Evolutionary conservation across 345 rosid species (phyloP).

Genomic region (Ailanthus altissimus): DNA sequence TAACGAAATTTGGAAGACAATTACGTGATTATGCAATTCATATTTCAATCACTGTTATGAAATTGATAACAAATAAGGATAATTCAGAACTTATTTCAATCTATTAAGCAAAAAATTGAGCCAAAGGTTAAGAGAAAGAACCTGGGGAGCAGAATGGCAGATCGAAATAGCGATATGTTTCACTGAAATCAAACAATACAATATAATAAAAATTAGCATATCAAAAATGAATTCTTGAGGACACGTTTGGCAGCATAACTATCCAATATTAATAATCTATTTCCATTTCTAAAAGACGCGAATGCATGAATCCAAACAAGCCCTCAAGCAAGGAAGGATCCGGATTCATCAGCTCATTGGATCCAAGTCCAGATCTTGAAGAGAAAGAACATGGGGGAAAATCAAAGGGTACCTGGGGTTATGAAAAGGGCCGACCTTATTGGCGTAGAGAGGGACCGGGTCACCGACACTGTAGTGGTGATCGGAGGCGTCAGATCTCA

Average conservation of each 20-base stretch:
- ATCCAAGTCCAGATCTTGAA: slow-evolving; percentile 19
- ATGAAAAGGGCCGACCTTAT: slow-evolving; percentile 83
- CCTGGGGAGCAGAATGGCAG: slow-evolving; percentile 80
- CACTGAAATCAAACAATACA: slow-evolving; percentile 45
- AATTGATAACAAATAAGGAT: background rate
- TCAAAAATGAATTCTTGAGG: background rate
- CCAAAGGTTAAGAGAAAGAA: slow-evolving; percentile 19
- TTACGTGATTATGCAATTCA: no score
- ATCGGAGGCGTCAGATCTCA: slow-evolving; percentile 65
- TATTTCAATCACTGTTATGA: no score
- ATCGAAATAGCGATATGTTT: slow-evolving; percentile 84
- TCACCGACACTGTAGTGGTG: slow-evolving; percentile 74
- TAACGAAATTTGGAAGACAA: no score
- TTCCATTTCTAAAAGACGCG: background rate
- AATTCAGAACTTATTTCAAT: background rate
- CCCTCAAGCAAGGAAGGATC: background rate
- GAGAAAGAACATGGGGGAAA: background rate
- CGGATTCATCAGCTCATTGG: background rate
- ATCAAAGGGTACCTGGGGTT: slow-evolving; percentile 58
- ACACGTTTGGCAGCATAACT: background rate
- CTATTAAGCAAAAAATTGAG: background rate
- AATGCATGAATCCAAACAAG: background rate
- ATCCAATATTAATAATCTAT: background rate
- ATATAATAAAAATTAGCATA: background rate
- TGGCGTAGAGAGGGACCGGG: slow-evolving; percentile 70